Evolutionary conservation across 108 stramenopile genomes (phyloP), one percentile per base, ranked within the genome.

Genomic region (Seminavis robusta): DNA sequence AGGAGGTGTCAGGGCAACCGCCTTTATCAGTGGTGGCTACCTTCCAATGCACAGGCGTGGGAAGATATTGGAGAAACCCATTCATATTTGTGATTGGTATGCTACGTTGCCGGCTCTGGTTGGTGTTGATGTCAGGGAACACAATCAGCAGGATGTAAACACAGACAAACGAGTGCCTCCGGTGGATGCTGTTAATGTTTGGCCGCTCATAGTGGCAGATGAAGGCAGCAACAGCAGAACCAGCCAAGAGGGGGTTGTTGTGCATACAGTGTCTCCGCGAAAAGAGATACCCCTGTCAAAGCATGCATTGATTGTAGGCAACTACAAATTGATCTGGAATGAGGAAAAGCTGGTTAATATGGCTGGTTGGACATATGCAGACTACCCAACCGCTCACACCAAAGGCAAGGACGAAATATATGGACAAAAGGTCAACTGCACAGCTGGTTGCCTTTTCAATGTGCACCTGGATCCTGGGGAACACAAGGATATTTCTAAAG

Each of bases 11-110:
- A 56, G 73, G 60, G 73, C 72, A 10, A 56, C 36, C 25, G 73
- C 73, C 19, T 65, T 70, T 26, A 65, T 76, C 2, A 39, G 44
- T 10, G 74, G 74, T 11, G 74, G 74, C 23, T 51, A 3, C 44
- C 3, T 76, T 4, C 69, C 74, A 1, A 17, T 11, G 7, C 34
- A 39, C 0, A 47, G 59, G 55, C 63, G 74, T 15, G 74, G 74
- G 1, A 47, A 13, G n/a, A 24, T 28, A 1, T 9, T 49, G 25
- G 51, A 34, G 0, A 27, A 46, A 36, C 47, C 61, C 25, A 25
- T 61, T 37, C 37, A 47, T 17, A 54, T 48, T 38, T 51, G 52
- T 15, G 76, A 77, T 59, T 71, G 70, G 71, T 71, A 71, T 62
- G 40, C 42, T 0, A 77, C 76, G 6, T 56, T 67, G 34, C 13